These are phyloP conservation scores for Acacia crassicarpa DNA, from an alignment of 306 rosid genomes.

Conservation along the genomic window DNA sequence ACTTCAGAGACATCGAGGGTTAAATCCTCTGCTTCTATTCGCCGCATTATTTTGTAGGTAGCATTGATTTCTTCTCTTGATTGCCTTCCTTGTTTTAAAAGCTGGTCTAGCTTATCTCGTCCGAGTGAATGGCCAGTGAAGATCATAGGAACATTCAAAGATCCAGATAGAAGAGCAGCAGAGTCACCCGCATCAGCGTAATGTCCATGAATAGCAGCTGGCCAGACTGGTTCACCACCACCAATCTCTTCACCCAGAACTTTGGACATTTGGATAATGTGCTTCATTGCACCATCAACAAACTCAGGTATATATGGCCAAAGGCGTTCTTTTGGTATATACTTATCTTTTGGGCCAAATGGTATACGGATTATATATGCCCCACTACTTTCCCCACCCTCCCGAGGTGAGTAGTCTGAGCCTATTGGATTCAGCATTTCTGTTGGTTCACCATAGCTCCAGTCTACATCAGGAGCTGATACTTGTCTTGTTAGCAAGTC, in stretches of 20 bases:
- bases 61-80: constrained; percentile 84
- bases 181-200: constrained; percentile 99
- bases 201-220: constrained; percentile 94
- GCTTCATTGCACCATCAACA: constrained; percentile 92
- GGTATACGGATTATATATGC: constrained; percentile 93
- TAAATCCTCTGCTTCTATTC: constrained; percentile 95
- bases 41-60: constrained; percentile 93
- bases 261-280: constrained; percentile 88
- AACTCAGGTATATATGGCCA: constrained; percentile 99
- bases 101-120: constrained; percentile 95
- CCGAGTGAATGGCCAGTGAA: constrained; percentile 99
- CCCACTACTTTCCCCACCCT: constrained; percentile 91
- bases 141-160: constrained; percentile 91
- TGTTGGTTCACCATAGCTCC: constrained; percentile 83
- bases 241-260: constrained; percentile 88
- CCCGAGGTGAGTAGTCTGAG: constrained; percentile 58
- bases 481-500: constrained; percentile 93
- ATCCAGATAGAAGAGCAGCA: constrained; percentile 87
- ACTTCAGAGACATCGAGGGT: constrained; percentile 91
- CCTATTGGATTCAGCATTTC: constrained; percentile 77
- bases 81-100: constrained; percentile 74
- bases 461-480: constrained; percentile 78
- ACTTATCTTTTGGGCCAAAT: constrained; percentile 87
- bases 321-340: constrained; percentile 79
- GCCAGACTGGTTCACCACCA: constrained; percentile 81